Evolutionary conservation across 352 stramenopile genomes (phyloP).

Genomic region (Phytophthora syringae): DNA sequence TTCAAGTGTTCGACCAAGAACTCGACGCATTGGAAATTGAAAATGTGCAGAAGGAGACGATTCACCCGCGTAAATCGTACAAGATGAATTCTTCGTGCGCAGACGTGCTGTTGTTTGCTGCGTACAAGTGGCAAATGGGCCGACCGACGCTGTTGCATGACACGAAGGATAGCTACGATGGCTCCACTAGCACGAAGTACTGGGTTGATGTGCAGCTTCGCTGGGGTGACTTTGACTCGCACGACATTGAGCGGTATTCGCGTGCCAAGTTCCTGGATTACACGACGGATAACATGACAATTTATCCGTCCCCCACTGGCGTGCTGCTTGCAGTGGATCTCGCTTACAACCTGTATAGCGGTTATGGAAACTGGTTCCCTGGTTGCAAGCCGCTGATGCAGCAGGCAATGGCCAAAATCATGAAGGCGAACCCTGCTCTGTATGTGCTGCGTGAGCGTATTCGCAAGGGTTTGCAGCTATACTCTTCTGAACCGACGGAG

Average conservation of each 20-base stretch:
- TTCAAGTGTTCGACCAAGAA: constrained; percentile 98
- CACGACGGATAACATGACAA: constrained; percentile 99
- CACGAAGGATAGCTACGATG: constrained; percentile 98
- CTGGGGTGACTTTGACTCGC: constrained; percentile 99
- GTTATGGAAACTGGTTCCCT: constrained; percentile 99
- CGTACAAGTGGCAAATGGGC: constrained; percentile 98
- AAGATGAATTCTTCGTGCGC: constrained; percentile 99
- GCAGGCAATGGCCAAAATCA: constrained; percentile 99
- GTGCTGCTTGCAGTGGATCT: constrained; percentile 98
- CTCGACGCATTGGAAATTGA: constrained; percentile 99
- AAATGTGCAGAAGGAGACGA: constrained; percentile 99
- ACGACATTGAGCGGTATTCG: constrained; percentile 99
- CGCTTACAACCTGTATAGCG: constrained; percentile 99
- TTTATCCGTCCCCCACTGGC: constrained; percentile 99
- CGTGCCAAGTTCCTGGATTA: constrained; percentile 99
- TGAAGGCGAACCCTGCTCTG: constrained; percentile 99
- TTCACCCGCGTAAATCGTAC: constrained; percentile 99
- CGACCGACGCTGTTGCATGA: constrained; percentile 88
- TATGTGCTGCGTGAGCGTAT: constrained; percentile 99
- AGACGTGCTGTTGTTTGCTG: constrained; percentile 98
- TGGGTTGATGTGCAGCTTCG: constrained; percentile 99
- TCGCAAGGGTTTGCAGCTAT: constrained; percentile 99
- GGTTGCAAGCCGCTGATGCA: constrained; percentile 99
- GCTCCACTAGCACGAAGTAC: constrained; percentile 97
- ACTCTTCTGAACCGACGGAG: constrained; percentile 99